Percentiles rank a stretch among this genome's conserved stretches.
These are phyloP conservation scores for Pichia sp. DNA, from an alignment of 1,139 yeast genomes.

Conservation along the genomic window DNA sequence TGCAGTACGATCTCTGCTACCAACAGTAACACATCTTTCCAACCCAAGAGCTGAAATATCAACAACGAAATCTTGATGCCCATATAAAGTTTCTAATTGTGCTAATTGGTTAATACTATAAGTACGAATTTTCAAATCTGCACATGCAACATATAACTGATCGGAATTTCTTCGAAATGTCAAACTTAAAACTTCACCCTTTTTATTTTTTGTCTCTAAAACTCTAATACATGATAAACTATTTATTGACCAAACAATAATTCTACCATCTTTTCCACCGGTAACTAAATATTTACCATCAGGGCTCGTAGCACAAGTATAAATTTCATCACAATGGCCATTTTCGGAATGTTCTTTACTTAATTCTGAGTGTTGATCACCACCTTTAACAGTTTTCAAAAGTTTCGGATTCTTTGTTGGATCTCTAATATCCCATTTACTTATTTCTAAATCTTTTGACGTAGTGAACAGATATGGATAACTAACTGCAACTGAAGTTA, in stretches of 20 bases:
- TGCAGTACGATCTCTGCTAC: constrained; percentile 89
- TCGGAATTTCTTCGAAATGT: constrained; percentile 75
- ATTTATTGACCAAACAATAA: constrained; percentile 83
- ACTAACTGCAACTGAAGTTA: constrained; percentile 48
- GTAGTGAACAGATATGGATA: constrained; percentile 71
- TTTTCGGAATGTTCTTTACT: constrained; percentile 39
- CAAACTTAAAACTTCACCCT: constrained; percentile 67
- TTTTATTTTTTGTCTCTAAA: constrained; percentile 62
- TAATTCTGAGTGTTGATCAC: constrained; percentile 37
- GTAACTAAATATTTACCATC: constrained; percentile 87
- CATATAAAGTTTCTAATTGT: constrained; percentile 84
- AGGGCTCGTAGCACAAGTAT: constrained; percentile 76
- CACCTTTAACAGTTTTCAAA: constrained; percentile 62
- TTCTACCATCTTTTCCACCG: constrained; percentile 78
- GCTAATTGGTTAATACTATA: constrained; percentile 81
- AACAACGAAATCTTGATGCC: constrained; percentile 86
- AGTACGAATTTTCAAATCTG: constrained; percentile 84
- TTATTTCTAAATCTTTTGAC: constrained; percentile 73
- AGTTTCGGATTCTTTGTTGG: constrained; percentile 50
- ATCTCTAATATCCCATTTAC: constrained; percentile 67
- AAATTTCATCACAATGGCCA: constrained; percentile 73
- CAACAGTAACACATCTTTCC: constrained; percentile 94
- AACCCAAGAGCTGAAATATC: constrained; percentile 74
- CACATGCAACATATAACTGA: constrained; percentile 88
- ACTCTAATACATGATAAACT: constrained; percentile 69